These are phyloP conservation scores for Pseudevernia furfuracea DNA, from an alignment of 495 filamentous ascomycete species.

Conservation along the genomic window DNA sequence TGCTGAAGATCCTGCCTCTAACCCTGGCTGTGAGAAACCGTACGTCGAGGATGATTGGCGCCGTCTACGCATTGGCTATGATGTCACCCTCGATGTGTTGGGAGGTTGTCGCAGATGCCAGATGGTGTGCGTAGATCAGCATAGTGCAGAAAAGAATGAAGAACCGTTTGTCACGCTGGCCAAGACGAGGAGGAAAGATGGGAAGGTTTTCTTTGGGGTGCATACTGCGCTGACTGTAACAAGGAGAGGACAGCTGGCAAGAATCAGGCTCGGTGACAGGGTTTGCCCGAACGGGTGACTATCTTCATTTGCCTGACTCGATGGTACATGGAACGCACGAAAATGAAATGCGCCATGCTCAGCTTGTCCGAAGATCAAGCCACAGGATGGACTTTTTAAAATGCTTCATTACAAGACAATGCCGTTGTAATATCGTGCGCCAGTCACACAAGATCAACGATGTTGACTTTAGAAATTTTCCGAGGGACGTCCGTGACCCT, in stretches of 20 bases:
- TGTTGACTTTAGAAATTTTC: neutral
- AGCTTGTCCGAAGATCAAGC: neutral
- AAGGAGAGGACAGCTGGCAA: slow-evolving; percentile 2
- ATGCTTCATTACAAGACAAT: neutral
- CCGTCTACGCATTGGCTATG: slow-evolving; percentile 33
- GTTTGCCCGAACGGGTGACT: neutral
- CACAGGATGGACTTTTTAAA: neutral
- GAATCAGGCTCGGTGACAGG: slow-evolving; percentile 21
- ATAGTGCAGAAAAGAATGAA: slow-evolving; percentile 64
- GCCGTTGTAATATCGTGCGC: neutral
- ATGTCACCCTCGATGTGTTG: slow-evolving; percentile 55
- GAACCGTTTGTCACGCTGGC: slow-evolving; percentile 85
- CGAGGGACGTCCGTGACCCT: neutral
- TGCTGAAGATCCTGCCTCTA: slow-evolving; percentile 36
- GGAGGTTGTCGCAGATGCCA: slow-evolving; percentile 83
- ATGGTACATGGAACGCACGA: neutral
- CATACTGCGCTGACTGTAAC: slow-evolving; percentile 48
- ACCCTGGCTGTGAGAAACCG: slow-evolving; percentile 40
- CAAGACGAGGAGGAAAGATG: slow-evolving; percentile 73
- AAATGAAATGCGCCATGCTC: neutral
- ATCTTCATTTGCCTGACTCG: neutral
- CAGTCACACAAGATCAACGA: neutral
- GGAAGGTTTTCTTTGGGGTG: slow-evolving; percentile 78
- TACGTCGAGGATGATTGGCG: slow-evolving; percentile 50
- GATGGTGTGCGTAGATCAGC: slow-evolving; percentile 90